Conservation (phyloP, 2,329 filamentous ascomycete species). For the Elsinoe australis region DNA sequence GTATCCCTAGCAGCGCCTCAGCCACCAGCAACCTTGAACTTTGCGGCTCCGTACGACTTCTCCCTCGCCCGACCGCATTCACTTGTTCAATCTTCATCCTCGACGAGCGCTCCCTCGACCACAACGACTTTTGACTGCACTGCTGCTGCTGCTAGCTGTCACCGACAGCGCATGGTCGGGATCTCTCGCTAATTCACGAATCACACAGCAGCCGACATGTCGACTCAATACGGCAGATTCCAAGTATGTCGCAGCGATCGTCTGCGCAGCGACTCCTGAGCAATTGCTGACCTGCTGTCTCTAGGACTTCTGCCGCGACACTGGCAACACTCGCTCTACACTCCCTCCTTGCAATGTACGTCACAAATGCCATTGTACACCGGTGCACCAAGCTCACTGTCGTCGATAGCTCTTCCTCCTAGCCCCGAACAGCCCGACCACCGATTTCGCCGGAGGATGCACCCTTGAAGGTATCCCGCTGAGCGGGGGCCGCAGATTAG, state of each 20-base stretch:
- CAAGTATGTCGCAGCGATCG: constrained; percentile 21
- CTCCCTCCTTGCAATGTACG: constrained; percentile 43
- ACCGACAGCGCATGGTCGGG: too few species aligned
- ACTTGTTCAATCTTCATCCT: constrained; percentile 9
- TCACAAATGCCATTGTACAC: constrained; percentile 17
- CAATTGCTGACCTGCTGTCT: constrained; percentile 29
- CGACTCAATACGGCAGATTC: constrained; percentile 31
- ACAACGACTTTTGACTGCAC: not conserved
- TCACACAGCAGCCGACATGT: too few species aligned
- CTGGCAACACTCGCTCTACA: constrained; percentile 33
- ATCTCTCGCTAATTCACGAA: too few species aligned
- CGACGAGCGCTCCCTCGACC: not conserved
- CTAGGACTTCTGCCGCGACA: constrained; percentile 44
- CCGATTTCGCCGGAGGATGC: constrained; percentile 58
- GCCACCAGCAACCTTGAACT: constrained; percentile 2
- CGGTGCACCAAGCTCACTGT: too few species aligned
- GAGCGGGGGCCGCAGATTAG: constrained; percentile 57
- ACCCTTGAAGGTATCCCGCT: constrained; percentile 67
- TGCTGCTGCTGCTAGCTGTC: too few species aligned
- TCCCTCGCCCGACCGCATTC: not conserved
- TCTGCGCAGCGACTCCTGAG: not conserved
- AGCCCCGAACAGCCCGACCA: constrained; percentile 45
- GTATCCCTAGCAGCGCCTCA: too few species aligned
- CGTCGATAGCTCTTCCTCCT: constrained; percentile 61
- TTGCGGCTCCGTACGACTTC: not conserved